phyloP scores from a whole-genome alignment of 140 eudicot genomes.

The Artemisia princeps region DNA sequence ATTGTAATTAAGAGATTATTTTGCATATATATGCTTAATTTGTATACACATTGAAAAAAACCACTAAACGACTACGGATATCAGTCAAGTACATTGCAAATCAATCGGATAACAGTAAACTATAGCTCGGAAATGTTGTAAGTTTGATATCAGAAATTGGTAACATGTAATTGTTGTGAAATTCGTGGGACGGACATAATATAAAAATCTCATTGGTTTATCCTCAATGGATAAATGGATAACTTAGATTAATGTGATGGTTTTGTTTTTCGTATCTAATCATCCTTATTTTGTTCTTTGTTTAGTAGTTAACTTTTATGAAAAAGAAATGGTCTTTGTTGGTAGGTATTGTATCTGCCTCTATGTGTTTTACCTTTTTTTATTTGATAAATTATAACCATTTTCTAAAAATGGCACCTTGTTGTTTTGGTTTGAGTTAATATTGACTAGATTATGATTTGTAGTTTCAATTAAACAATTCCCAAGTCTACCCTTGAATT shows the following conservation, averaged over 20 bases:
- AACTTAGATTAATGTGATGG: conserved; percentile 29
- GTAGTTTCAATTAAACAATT: conserved; percentile 19
- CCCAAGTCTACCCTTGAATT: background rate
- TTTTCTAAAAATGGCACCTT: conserved; percentile 13
- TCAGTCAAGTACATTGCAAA: conserved; percentile 1
- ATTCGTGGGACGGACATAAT: conserved; percentile 25
- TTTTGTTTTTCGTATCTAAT: conserved; percentile 31
- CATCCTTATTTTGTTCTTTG: conserved; percentile 22
- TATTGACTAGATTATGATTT: conserved; percentile 23
- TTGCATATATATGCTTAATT: background rate
- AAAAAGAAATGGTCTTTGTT: conserved; percentile 28
- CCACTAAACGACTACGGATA: background rate
- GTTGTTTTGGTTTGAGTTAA: conserved; percentile 15
- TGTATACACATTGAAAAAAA: background rate
- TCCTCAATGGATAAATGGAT: conserved; percentile 35
- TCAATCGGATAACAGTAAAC: background rate
- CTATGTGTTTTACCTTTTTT: conserved; percentile 7
- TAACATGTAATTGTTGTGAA: conserved; percentile 14
- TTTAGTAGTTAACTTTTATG: conserved; percentile 31
- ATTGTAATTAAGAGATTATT: background rate
- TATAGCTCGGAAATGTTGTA: conserved; percentile 8
- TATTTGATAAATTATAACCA: conserved; percentile 5
- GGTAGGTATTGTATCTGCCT: conserved; percentile 26
- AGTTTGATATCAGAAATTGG: background rate
- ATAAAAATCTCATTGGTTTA: conserved; percentile 31